Evolutionary conservation across 179 eudicot genomes (phyloP).

Genomic region (Beta macrorhiza): DNA sequence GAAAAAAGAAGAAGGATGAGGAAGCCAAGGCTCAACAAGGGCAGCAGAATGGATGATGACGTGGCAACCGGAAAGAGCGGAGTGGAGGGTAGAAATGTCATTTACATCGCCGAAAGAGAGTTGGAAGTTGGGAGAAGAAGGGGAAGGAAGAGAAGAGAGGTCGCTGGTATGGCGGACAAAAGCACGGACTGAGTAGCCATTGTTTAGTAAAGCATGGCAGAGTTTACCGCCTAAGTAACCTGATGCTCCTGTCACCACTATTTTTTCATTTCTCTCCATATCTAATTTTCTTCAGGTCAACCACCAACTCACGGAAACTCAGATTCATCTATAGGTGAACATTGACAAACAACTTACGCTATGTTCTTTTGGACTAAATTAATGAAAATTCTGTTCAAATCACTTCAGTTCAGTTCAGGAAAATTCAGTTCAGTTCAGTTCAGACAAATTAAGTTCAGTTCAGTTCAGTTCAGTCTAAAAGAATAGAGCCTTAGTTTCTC

Average conservation of each 20-base stretch:
- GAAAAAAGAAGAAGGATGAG: slow-evolving; percentile 62
- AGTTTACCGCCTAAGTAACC: slow-evolving; percentile 84
- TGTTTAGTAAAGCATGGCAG: slow-evolving; percentile 59
- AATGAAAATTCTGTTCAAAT: too few species aligned
- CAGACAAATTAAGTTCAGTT: too few species aligned
- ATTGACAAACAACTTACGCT: too few species aligned
- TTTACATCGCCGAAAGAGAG: slow-evolving; percentile 79
- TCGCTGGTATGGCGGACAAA: slow-evolving; percentile 76
- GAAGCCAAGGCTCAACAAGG: slow-evolving; percentile 94
- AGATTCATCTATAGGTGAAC: too few species aligned
- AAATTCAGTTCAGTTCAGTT: too few species aligned
- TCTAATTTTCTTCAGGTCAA: too few species aligned
- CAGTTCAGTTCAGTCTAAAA: too few species aligned
- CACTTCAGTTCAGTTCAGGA: too few species aligned
- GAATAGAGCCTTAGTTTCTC: too few species aligned
- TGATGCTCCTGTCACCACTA: slow-evolving; percentile 93
- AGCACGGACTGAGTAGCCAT: slow-evolving; percentile 75
- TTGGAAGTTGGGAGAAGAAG: slow-evolving; percentile 30
- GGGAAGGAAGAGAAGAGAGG: slow-evolving; percentile 48
- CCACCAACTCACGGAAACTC: too few species aligned
- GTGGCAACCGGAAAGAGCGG: slow-evolving; percentile 63
- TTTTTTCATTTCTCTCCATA: slow-evolving; percentile 22
- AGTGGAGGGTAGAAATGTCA: slow-evolving; percentile 57
- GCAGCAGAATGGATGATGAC: slow-evolving; percentile 80
- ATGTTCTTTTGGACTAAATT: too few species aligned